Percentiles rank a stretch among this genome's conserved stretches.
These are phyloP conservation scores for Cutaneotrichosporon arboriforme DNA, from an alignment of 1,284 basidiomycete species.

Conservation along the genomic window DNA sequence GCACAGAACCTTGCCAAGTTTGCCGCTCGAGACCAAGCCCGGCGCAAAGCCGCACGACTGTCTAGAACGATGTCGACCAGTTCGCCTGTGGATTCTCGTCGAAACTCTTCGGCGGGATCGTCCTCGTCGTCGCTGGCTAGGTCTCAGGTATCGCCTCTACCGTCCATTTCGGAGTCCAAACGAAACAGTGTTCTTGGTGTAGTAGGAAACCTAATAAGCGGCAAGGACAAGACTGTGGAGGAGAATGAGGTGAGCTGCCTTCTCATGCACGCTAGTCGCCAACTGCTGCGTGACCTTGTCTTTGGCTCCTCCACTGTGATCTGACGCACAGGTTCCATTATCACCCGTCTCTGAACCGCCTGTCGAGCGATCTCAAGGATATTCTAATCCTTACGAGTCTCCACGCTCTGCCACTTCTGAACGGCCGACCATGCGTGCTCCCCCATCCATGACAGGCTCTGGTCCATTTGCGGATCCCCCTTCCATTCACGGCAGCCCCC, in stretches of 20 bases:
- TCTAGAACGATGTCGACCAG: neutral
- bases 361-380: neutral
- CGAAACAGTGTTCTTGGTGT: conserved; percentile 25
- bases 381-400: neutral
- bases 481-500: neutral
- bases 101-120: conserved; percentile 2
- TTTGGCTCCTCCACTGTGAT: neutral
- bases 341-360: neutral
- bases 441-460: conserved; percentile 13
- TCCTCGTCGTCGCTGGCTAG: conserved; percentile 13
- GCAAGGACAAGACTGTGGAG: conserved; percentile 11
- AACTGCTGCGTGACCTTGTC: neutral
- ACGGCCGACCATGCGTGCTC: neutral
- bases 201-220: conserved; percentile 22
- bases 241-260: conserved; percentile 23
- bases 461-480: conserved; percentile 30
- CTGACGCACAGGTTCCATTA: neutral
- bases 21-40: conserved; percentile 41
- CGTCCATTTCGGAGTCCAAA: conserved; percentile 19
- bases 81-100: neutral
- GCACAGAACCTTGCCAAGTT: conserved; percentile 43
- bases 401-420: neutral
- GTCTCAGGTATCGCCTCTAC: conserved; percentile 1
- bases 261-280: conserved; percentile 9
- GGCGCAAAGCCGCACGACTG: conserved; percentile 34